phyloP scores from a whole-genome alignment of 371 early-diverging fungal genomes.

The Lichtheimia hyalospora region DNA sequence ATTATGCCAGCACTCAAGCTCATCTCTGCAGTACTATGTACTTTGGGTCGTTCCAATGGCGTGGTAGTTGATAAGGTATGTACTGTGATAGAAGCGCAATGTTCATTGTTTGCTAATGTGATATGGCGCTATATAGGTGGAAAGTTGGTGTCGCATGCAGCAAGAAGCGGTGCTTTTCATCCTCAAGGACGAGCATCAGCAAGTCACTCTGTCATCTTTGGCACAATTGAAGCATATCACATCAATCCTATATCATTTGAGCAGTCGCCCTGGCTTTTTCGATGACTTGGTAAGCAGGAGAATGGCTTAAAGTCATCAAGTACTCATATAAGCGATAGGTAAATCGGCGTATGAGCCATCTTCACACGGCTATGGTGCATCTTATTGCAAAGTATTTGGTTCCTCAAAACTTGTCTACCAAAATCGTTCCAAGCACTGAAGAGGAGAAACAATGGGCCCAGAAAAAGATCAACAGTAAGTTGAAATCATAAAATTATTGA shows the following conservation, averaged over 20 bases:
- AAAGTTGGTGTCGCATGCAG: conserved; percentile 64
- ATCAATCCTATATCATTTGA: conserved; percentile 47
- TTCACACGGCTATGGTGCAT: conserved; percentile 49
- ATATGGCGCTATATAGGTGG: conserved; percentile 31
- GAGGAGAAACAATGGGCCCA: conserved; percentile 37
- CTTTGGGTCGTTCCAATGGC: conserved; percentile 51
- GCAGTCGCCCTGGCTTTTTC: conserved; percentile 32
- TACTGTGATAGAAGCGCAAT: background rate
- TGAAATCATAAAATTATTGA: background rate
- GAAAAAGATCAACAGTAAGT: conserved; percentile 27
- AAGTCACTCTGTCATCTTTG: conserved; percentile 41
- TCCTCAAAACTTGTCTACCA: conserved; percentile 32
- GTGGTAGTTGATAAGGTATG: conserved; percentile 46
- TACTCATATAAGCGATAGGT: conserved; percentile 7
- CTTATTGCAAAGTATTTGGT: conserved; percentile 46
- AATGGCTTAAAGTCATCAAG: too few relatives aligned
- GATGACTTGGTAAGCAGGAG: conserved; percentile 33
- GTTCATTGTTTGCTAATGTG: background rate
- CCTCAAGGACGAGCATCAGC: conserved; percentile 45
- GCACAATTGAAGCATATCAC: conserved; percentile 50
- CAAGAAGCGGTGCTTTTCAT: conserved; percentile 59
- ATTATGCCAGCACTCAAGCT: conserved; percentile 64
- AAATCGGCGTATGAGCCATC: conserved; percentile 29
- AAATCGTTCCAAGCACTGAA: conserved; percentile 41
- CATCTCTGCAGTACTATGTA: conserved; percentile 55